phyloP scores from a whole-genome alignment of 768 basidiomycete genomes.

The Mycena crocata region DNA sequence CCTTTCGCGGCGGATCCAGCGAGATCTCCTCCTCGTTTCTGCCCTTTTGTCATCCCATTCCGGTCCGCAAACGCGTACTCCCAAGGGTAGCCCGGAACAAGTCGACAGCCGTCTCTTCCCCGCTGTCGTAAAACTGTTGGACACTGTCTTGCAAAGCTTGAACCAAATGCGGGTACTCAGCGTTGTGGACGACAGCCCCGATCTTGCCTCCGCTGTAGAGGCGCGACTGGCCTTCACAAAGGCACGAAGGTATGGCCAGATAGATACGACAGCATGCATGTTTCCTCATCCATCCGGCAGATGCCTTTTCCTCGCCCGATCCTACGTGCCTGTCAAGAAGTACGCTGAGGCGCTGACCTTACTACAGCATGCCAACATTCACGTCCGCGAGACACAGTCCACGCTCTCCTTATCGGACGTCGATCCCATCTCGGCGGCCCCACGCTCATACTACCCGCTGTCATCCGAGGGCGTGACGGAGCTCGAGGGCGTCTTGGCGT shows the following conservation, averaged over 20 bases:
- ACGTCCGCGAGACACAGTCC: conserved; percentile 78
- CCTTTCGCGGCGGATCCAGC: conserved; percentile 86
- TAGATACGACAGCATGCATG: conserved; percentile 9
- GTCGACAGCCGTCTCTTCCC: conserved; percentile 83
- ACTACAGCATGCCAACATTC: conserved; percentile 75
- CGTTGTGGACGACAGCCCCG: conserved; percentile 89
- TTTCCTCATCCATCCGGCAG: conserved; percentile 50
- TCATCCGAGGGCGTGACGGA: conserved; percentile 51
- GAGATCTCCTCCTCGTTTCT: conserved; percentile 85
- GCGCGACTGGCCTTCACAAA: conserved; percentile 80
- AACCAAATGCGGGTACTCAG: conserved; percentile 86
- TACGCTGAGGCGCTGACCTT: conserved; percentile 81
- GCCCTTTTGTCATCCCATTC: conserved; percentile 65
- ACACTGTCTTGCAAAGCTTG: conserved; percentile 87
- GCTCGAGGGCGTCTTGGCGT: conserved; percentile 64
- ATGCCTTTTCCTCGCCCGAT: conserved; percentile 80
- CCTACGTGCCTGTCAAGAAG: conserved; percentile 76
- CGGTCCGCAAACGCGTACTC: conserved; percentile 35
- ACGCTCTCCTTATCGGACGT: conserved; percentile 59
- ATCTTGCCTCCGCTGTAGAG: conserved; percentile 83
- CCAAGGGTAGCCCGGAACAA: conserved; percentile 51
- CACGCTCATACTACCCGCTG: conserved; percentile 69
- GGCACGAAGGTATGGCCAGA: conserved; percentile 68
- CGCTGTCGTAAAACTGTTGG: conserved; percentile 88
- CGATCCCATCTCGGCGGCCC: conserved; percentile 57